These are phyloP conservation scores for Talaromyces rugulosus DNA, from an alignment of 2,329 filamentous ascomycete species.

Conservation along the genomic window DNA sequence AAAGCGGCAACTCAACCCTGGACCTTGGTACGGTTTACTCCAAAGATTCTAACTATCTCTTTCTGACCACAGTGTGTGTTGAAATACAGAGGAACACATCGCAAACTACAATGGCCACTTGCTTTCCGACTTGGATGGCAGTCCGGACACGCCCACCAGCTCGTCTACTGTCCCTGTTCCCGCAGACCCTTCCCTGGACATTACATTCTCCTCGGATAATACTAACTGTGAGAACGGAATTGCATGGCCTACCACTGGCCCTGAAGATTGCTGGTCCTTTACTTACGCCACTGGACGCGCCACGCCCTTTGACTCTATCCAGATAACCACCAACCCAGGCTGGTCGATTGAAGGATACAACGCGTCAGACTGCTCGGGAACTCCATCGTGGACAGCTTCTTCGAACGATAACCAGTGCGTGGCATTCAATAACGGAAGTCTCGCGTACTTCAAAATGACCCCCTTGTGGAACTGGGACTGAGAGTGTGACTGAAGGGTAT, in stretches of 20 bases:
- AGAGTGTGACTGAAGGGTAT: neutral
- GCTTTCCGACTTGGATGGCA: constrained; percentile 13
- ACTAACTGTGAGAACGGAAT: neutral
- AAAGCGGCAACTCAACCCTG: neutral
- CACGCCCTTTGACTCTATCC: neutral
- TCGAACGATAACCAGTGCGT: constrained; percentile 2
- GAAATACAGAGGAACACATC: constrained; percentile 14
- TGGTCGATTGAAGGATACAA: constrained; percentile 11
- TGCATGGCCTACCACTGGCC: neutral
- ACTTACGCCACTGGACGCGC: neutral
- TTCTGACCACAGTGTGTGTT: neutral
- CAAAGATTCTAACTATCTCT: no score
- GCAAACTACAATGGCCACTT: constrained; percentile 16
- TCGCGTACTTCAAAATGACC: neutral
- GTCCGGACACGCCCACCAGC: constrained; percentile 6
- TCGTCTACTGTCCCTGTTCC: constrained; percentile 9
- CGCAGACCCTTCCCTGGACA: neutral
- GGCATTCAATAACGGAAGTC: neutral
- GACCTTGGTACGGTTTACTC: neutral
- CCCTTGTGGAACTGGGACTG: constrained; percentile 8
- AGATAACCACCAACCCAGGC: constrained; percentile 5
- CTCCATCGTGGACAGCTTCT: neutral
- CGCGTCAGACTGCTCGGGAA: constrained; percentile 3
- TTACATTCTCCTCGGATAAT: neutral
- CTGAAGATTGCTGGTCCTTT: constrained; percentile 3